phyloP scores from a whole-genome alignment of 2,329 filamentous ascomycete genomes.

The Colletotrichum theobromicola region DNA sequence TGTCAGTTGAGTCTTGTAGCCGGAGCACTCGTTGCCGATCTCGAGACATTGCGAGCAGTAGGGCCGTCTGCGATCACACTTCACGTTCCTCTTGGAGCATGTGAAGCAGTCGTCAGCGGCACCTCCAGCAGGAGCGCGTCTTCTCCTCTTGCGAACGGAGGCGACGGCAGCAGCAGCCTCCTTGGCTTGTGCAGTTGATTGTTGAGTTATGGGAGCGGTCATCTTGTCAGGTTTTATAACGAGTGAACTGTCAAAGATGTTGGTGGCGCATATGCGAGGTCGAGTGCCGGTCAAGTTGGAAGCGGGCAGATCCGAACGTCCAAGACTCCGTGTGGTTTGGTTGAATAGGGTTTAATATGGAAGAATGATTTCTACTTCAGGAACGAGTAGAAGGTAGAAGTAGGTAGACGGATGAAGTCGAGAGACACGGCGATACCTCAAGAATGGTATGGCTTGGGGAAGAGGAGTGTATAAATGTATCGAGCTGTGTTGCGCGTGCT shows the following conservation, averaged over 20 bases:
- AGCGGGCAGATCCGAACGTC: not conserved
- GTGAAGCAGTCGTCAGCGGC: slow-evolving; percentile 95
- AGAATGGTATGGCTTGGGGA: slow-evolving; percentile 16
- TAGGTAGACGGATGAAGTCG: slow-evolving; percentile 9
- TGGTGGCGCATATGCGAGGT: slow-evolving; percentile 4
- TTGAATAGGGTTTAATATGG: not conserved
- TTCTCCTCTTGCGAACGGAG: slow-evolving; percentile 73
- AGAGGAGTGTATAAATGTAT: slow-evolving; percentile 23
- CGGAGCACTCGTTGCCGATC: slow-evolving; percentile 88
- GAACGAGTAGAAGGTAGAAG: not conserved
- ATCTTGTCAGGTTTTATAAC: slow-evolving; percentile 6
- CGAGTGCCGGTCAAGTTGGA: not conserved
- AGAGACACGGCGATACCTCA: slow-evolving; percentile 6
- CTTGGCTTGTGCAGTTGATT: slow-evolving; percentile 44
- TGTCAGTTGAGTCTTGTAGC: slow-evolving; percentile 95
- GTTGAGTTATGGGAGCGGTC: slow-evolving; percentile 22
- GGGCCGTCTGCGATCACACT: slow-evolving; percentile 89
- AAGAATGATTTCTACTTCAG: not conserved
- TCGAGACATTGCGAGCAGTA: slow-evolving; percentile 97
- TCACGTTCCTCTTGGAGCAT: slow-evolving; percentile 81
- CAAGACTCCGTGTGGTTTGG: not conserved
- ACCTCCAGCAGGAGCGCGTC: slow-evolving; percentile 86
- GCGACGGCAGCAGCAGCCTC: slow-evolving; percentile 48
- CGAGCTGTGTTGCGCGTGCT: slow-evolving; percentile 14
- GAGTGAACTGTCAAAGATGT: not conserved